Evolutionary conservation across 306 rosid genomes (phyloP).

Genomic region (Lathyrus aphaca): DNA sequence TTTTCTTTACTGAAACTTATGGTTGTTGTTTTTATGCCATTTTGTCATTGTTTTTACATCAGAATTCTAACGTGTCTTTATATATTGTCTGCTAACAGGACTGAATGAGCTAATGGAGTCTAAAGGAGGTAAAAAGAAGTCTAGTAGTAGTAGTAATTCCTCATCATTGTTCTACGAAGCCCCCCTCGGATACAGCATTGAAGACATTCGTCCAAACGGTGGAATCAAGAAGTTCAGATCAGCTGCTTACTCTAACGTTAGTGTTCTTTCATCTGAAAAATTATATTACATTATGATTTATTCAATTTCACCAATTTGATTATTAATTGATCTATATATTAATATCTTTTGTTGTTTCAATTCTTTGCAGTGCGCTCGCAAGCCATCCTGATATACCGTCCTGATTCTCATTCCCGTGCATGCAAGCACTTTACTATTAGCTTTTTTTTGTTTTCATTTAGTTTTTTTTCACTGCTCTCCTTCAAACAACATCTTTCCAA

Average conservation of each 20-base stretch:
- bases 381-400: conserved; percentile 68
- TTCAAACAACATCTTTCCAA: conserved; percentile 53
- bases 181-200: conserved; percentile 86
- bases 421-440: conserved; percentile 31
- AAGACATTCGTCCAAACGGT: conserved; percentile 85
- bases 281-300: neutral
- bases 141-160: conserved; percentile 63
- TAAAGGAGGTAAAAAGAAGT: conserved; percentile 79
- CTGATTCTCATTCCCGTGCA: conserved; percentile 12
- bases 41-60: too few relatives aligned
- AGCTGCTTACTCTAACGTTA: conserved; percentile 90
- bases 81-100: conserved; percentile 22
- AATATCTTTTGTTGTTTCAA: neutral
- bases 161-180: conserved; percentile 75
- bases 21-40: too few relatives aligned
- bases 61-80: neutral
- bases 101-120: conserved; percentile 82
- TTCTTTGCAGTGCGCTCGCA: conserved; percentile 82
- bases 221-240: conserved; percentile 87
- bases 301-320: neutral
- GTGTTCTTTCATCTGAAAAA: neutral
- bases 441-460: conserved; percentile 35
- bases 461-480: conserved; percentile 46
- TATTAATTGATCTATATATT: neutral
- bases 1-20: too few relatives aligned